Base-by-base conservation (phyloP, 805 yeast genomes). In the Grigorovia transvaalensis region DNA sequence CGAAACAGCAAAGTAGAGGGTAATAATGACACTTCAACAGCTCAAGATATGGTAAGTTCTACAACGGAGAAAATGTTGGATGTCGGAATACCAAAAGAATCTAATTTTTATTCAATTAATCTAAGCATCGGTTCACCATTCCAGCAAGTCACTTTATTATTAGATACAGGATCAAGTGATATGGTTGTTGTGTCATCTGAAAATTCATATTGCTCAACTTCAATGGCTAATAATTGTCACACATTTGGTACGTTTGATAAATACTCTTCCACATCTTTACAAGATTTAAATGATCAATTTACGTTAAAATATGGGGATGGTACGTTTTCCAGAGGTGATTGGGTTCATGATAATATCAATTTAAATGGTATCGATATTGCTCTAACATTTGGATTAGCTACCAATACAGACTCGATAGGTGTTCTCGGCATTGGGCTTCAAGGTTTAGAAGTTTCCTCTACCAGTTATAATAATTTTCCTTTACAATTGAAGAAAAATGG, bases 101-200 rank as follows among this genome's bases (percentile, higher is more conserved):
- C 40, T 7, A 46, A 71, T 4, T 79, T 77, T 55, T 79, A 77
- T 57, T 66, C 76, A 19, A 76, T 74, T 2, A 67, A 67, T 5
- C 54, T 79, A 30, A 58, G 63, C 23, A 62, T 85, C 19, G 91
- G 93, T 4, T 77, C 86, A 0, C 76, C 82, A 1, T 60, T 71
- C 0, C 84, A 83, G 58, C 64, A 69, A n/a, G 70, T 84, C 6
- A 71, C 71, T 9, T 79, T 84, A 9, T 63, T 82, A 42, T 62
- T 85, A n/a, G 93, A 85, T 60, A 85, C 90, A 1, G 93, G 91
- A 2, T 83, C 89, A 0, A 76, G 86, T 0, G 91, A 85, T 63
- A 67, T 85, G 20, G 84, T 64, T 64, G 78, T 84, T 20, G 70
- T 67, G 56, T 69, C 72, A 40, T 64, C 68, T 4, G 45, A 49